Conservation (phyloP, 108 stramenopile genomes). For the Nitzschia sp. region DNA sequence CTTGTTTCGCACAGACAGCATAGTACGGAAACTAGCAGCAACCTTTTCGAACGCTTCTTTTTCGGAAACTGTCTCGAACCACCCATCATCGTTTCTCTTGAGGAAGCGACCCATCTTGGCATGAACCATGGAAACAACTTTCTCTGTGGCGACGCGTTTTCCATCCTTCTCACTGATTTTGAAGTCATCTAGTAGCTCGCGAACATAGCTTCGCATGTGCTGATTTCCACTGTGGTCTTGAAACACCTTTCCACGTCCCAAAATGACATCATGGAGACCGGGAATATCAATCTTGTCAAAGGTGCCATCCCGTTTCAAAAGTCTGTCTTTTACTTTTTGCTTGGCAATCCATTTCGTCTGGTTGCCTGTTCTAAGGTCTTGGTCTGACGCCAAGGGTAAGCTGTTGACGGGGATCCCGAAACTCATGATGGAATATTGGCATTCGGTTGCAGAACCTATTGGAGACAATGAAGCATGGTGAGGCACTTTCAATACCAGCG, state of each 20-base stretch:
- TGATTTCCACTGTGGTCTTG: slow-evolving; percentile 17
- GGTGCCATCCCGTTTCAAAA: not conserved
- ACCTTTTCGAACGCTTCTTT: not conserved
- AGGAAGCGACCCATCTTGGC: not conserved
- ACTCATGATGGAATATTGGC: slow-evolving; percentile 3
- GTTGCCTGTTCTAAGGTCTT: not conserved
- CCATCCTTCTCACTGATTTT: not conserved
- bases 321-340: slow-evolving; percentile 1
- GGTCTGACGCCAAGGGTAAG: not conserved
- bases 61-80: slow-evolving; percentile 6
- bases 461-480: not conserved
- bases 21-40: not conserved
- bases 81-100: slow-evolving; percentile 14
- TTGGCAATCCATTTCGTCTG: slow-evolving; percentile 13
- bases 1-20: not conserved
- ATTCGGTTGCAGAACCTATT: slow-evolving; percentile 3
- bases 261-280: slow-evolving; percentile 2
- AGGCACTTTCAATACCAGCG: not conserved
- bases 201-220: not conserved
- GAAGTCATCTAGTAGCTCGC: not conserved
- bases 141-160: not conserved
- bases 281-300: slow-evolving; percentile 12
- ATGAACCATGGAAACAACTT: not conserved
- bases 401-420: not conserved
- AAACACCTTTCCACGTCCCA: slow-evolving; percentile 15